Evolutionary conservation across 306 rosid genomes (phyloP), one percentile per base, ranked within the genome.

Genomic region (Cyamopsis tetragonoloba): DNA sequence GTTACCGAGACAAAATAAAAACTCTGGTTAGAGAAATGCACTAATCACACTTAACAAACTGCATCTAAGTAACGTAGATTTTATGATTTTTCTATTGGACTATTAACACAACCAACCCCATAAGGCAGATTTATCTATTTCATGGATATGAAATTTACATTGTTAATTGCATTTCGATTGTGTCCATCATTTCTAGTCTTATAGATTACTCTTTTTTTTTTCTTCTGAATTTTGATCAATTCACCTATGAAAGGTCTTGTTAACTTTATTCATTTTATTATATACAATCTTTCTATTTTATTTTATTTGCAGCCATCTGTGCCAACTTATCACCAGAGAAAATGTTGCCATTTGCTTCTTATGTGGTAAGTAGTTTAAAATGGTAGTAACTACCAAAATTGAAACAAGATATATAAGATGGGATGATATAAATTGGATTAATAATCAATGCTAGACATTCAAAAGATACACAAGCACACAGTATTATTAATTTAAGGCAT

Each of bases 271-370:
- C 10, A 2, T 38, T 39, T 63, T 51, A 39, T 31, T n/a, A n/a
- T n/a, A n/a, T n/a, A n/a, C n/a, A n/a, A n/a, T n/a, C n/a, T n/a
- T n/a, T n/a, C n/a, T n/a, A n/a, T 30, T 44, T 55, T 43, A 17
- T 62, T 66, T 74, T 73, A 15, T 39, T 77, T 83, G 83, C 81
- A 93, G 97, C 96, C 0, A 83, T 88, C 68, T 93, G 93, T 77
- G 61, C 87, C 78, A 71, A 83, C 80, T 78, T 89, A 65, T 81
- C 89, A n/a, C 82, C 85, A 14, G 89, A 83, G 87, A 81, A 81
- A 84, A 86, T 93, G 93, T 62, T 93, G 84, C 82, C 96, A 22
- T 93, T 93, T 71, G 92, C 98, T 24, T 80, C 96, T 56, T 77
- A 70, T 58, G 97, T 93, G 87, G 96, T 92, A 79, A 86, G 93